A percentile compares a stretch with the other conserved stretches of the same genome.
phyloP scores from a whole-genome alignment of 768 basidiomycete genomes.

The Suillus americanus region DNA sequence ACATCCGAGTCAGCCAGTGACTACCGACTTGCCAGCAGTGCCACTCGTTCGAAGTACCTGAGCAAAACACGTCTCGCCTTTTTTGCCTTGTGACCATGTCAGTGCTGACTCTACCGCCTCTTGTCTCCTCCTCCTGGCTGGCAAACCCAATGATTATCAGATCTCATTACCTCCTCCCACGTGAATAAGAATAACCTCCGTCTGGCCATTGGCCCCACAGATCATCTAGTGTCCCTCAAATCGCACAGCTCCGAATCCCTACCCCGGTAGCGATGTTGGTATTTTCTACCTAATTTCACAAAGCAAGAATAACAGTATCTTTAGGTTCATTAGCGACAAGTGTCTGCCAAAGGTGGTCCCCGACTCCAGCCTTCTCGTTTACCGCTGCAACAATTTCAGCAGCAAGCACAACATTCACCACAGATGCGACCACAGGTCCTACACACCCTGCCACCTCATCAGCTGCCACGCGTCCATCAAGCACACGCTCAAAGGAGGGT shows the following conservation, averaged over 20 bases:
- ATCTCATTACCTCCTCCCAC: background rate
- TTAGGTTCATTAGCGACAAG: background rate
- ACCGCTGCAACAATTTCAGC: slow-evolving; percentile 4
- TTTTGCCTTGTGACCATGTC: background rate
- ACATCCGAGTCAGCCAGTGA: too few species aligned
- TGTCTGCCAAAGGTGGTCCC: background rate
- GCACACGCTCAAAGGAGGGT: background rate
- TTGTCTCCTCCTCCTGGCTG: background rate
- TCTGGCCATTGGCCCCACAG: background rate
- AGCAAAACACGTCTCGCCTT: too few species aligned
- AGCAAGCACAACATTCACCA: slow-evolving; percentile 5
- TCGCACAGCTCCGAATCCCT: background rate
- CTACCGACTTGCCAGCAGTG: too few species aligned
- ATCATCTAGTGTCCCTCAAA: background rate
- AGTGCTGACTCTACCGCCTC: background rate
- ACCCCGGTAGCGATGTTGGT: background rate
- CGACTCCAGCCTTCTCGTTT: slow-evolving; percentile 4
- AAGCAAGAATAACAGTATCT: background rate
- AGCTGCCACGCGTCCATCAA: slow-evolving; percentile 8
- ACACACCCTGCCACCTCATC: background rate
- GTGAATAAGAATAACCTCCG: background rate
- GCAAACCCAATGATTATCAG: background rate
- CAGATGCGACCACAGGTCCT: background rate
- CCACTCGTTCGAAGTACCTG: too few species aligned
- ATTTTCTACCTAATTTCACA: background rate